These are phyloP conservation scores for Ceratobasidium sp. DNA, from an alignment of 1,284 basidiomycete genomes.

Conservation along the genomic window DNA sequence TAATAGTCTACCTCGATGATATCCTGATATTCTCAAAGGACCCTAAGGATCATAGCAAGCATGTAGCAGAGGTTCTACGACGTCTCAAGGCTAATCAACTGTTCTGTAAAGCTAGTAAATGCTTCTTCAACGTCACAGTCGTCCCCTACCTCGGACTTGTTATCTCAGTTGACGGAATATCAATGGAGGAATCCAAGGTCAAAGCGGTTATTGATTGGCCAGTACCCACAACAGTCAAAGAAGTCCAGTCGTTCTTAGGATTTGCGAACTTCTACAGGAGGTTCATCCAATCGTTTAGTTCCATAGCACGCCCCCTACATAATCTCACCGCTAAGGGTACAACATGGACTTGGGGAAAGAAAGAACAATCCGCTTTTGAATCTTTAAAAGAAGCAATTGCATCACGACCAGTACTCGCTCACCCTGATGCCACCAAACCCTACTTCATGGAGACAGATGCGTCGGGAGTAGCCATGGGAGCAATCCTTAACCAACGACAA, in stretches of 20 bases:
- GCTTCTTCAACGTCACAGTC: conserved; percentile 1
- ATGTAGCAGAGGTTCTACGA: conserved; percentile 15
- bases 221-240: conserved; percentile 51
- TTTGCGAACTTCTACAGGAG: conserved; percentile 57
- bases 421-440: not conserved
- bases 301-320: conserved; percentile 53
- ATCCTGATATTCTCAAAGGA: too few relatives aligned
- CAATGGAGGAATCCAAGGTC: conserved; percentile 56
- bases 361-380: conserved; percentile 12
- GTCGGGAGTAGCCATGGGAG: conserved; percentile 22
- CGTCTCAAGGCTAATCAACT: conserved; percentile 13
- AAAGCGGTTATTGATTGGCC: conserved; percentile 55
- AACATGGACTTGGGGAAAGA: conserved; percentile 4
- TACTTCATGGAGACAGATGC: conserved; percentile 36
- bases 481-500: conserved; percentile 2
- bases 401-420: not conserved
- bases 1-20: conserved; percentile 52
- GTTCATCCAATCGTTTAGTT: conserved; percentile 56
- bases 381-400: not conserved
- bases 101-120: conserved; percentile 31
- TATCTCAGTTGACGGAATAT: conserved; percentile 13
- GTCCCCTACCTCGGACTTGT: conserved; percentile 43
- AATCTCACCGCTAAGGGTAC: conserved; percentile 50
- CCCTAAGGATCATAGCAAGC: conserved; percentile 48
- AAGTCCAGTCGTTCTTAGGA: conserved; percentile 56